Percentiles rank a stretch among this genome's conserved stretches.
phyloP scores from a whole-genome alignment of 352 stramenopile genomes.

The Pythium inflatum region DNA sequence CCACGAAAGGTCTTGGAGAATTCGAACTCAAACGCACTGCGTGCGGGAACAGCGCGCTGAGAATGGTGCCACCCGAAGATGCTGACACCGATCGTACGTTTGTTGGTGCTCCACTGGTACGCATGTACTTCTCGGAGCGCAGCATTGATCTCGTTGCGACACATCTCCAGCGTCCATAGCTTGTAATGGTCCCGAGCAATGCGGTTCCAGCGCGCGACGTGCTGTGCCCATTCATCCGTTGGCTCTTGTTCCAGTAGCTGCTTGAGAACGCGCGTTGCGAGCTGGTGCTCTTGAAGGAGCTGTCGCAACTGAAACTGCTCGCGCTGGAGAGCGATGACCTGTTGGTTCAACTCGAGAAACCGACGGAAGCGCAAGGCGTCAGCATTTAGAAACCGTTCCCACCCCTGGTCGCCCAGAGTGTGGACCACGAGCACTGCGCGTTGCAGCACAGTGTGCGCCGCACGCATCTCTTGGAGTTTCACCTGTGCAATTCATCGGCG shows the following conservation, averaged over 20 bases:
- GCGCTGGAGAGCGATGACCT: too few species aligned
- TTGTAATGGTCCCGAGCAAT: neutral
- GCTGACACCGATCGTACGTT: neutral
- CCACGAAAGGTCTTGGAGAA: conserved; percentile 2
- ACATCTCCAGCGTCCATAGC: neutral
- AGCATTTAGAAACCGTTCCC: too few species aligned
- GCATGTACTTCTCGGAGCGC: neutral
- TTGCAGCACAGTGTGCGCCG: too few species aligned
- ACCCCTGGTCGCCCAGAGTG: too few species aligned
- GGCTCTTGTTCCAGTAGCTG: neutral
- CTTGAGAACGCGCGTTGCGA: neutral
- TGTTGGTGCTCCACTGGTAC: neutral
- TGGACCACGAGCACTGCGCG: too few species aligned
- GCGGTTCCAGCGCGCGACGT: neutral
- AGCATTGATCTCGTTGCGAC: neutral
- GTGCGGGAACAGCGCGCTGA: neutral
- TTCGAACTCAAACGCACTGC: neutral
- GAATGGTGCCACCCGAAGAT: conserved; percentile 5
- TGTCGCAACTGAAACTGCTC: too few species aligned
- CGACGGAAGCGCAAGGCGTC: too few species aligned
- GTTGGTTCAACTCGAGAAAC: too few species aligned
- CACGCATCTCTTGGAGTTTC: too few species aligned
- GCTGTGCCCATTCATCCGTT: neutral
- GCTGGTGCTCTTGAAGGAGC: conserved; percentile 5
- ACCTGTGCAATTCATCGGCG: too few species aligned